phyloP scores from a whole-genome alignment of 2,329 filamentous ascomycete species.

The Xylaria sp. region DNA sequence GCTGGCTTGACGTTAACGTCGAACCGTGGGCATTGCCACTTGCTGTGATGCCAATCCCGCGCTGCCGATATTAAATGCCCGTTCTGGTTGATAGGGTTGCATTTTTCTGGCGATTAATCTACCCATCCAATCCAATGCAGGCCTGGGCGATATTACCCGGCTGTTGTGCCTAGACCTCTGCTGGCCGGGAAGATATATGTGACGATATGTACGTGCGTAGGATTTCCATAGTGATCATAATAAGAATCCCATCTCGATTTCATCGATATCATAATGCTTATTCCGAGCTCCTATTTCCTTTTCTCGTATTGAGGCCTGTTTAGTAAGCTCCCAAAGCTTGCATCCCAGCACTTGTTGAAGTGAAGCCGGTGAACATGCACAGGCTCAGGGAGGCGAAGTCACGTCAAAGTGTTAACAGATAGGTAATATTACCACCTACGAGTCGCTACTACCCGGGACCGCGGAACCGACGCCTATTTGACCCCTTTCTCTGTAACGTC shows the following conservation, averaged over 20 bases:
- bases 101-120: neutral
- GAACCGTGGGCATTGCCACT: neutral
- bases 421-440: neutral
- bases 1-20: neutral
- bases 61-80: neutral
- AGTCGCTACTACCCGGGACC: neutral
- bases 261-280: neutral
- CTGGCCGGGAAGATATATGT: neutral
- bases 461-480: neutral
- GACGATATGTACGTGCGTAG: neutral
- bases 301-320: neutral
- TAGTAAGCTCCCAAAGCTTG: neutral
- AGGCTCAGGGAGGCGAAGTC: neutral
- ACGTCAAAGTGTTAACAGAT: neutral
- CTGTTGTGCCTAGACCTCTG: neutral
- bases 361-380: neutral
- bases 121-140: no score
- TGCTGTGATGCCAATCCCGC: neutral
- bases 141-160: neutral
- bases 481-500: neutral
- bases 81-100: neutral
- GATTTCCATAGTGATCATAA: neutral
- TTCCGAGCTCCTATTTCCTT: neutral
- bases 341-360: neutral
- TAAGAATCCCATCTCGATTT: neutral